phyloP scores from a whole-genome alignment of 805 yeast species.

The Nakazawaea siamensis region DNA sequence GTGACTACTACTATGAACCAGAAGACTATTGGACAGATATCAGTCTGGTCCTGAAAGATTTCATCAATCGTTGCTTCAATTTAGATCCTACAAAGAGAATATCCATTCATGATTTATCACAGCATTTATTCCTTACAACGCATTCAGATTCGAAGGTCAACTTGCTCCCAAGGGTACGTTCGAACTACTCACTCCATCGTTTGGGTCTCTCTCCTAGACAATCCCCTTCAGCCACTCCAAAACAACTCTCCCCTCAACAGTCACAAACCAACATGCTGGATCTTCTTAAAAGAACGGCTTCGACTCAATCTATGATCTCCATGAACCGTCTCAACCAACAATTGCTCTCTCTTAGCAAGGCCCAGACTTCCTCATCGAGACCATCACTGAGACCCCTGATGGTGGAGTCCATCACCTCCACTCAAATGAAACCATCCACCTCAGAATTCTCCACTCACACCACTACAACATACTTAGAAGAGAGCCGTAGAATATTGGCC shows the following conservation, averaged over 20 bases:
- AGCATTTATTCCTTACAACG: slow-evolving; percentile 51
- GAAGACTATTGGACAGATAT: slow-evolving; percentile 81
- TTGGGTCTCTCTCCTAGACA: slow-evolving; percentile 10
- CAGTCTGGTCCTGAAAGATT: slow-evolving; percentile 53
- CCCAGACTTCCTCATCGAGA: background rate
- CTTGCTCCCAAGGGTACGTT: slow-evolving; percentile 9
- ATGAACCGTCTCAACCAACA: slow-evolving; percentile 7
- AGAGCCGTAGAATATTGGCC: slow-evolving; percentile 4
- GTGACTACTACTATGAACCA: slow-evolving; percentile 65
- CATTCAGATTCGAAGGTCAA: slow-evolving; percentile 2
- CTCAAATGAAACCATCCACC: slow-evolving; percentile 7
- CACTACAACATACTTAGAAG: slow-evolving; percentile 6
- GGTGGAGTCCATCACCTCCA: slow-evolving; percentile 8
- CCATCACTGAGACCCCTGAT: background rate
- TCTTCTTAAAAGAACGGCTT: slow-evolving; percentile 5
- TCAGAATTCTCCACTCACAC: slow-evolving; percentile 1
- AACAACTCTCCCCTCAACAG: slow-evolving; percentile 9
- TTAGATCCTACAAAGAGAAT: slow-evolving; percentile 38
- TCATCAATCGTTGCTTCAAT: slow-evolving; percentile 52
- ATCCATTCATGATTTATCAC: slow-evolving; percentile 63
- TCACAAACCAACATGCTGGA: slow-evolving; percentile 7
- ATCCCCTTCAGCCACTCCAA: slow-evolving; percentile 9
- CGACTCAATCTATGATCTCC: slow-evolving; percentile 6
- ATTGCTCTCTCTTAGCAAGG: background rate
- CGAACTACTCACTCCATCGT: slow-evolving; percentile 10